Conservation (phyloP, 352 stramenopile genomes). For the Globisporangium uncinulatum region DNA sequence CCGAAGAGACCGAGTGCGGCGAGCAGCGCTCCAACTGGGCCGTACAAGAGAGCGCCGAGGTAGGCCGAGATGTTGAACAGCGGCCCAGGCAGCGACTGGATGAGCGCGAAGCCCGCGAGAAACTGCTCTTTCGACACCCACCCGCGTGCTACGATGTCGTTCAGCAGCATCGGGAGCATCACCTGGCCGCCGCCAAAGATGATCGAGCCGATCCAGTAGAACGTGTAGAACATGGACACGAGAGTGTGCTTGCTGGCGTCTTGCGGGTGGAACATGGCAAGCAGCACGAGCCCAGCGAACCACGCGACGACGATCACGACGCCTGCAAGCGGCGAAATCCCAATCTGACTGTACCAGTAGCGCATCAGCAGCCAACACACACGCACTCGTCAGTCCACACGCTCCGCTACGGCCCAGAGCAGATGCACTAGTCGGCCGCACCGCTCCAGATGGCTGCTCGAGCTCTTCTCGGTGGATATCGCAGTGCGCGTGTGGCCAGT, state of each 20-base stretch:
- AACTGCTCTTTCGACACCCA: slow-evolving; percentile 93
- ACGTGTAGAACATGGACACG: slow-evolving; percentile 82
- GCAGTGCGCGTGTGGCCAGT: slow-evolving; percentile 28
- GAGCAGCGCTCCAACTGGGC: slow-evolving; percentile 84
- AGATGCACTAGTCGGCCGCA: slow-evolving; percentile 5
- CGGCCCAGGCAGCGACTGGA: slow-evolving; percentile 90
- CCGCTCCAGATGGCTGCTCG: slow-evolving; percentile 36
- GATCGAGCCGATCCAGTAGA: slow-evolving; percentile 93
- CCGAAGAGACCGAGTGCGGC: slow-evolving; percentile 89
- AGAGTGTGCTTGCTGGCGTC: slow-evolving; percentile 29
- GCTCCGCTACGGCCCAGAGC: no score
- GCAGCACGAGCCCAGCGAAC: slow-evolving; percentile 56
- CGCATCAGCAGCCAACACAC: not conserved
- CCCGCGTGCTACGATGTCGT: slow-evolving; percentile 72
- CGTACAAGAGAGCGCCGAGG: slow-evolving; percentile 83
- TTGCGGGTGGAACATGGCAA: slow-evolving; percentile 46
- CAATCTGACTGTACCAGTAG: slow-evolving; percentile 58
- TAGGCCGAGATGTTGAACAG: slow-evolving; percentile 96
- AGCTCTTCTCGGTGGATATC: slow-evolving; percentile 18
- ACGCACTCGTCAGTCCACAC: not conserved
- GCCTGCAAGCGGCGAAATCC: slow-evolving; percentile 78
- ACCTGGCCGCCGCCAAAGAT: slow-evolving; percentile 95
- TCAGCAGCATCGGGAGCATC: slow-evolving; percentile 88
- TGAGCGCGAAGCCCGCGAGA: slow-evolving; percentile 89
- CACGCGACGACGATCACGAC: slow-evolving; percentile 76